A percentile compares a stretch with the other conserved stretches of the same genome.
Evolutionary conservation across 2,329 filamentous ascomycete species (phyloP).

Genomic region (Verticillium tricorpus): DNA sequence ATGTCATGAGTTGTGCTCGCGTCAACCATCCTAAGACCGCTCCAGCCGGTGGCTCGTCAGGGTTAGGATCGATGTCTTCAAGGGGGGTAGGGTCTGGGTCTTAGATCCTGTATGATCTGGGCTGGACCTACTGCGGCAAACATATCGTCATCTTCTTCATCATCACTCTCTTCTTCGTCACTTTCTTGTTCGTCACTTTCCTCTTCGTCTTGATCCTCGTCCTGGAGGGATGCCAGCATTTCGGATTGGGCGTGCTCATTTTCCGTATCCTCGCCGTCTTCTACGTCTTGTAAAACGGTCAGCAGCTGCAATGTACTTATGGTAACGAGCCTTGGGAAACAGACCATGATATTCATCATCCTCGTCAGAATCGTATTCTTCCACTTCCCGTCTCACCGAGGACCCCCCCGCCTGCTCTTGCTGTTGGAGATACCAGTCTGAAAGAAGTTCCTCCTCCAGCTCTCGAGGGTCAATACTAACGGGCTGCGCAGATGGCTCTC

Average conservation of each 20-base stretch:
- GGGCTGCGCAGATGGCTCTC: background rate
- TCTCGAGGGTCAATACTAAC: background rate
- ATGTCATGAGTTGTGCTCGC: constrained; percentile 31
- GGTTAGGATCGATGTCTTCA: background rate
- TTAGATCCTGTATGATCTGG: constrained; percentile 11
- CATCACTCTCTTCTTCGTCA: constrained; percentile 17
- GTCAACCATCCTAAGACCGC: constrained; percentile 25
- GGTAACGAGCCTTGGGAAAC: background rate
- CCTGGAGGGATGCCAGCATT: constrained; percentile 3
- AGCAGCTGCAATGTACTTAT: background rate
- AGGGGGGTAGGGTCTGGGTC: background rate
- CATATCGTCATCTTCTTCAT: constrained; percentile 31
- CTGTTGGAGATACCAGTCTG: background rate
- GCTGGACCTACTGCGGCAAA: too few species aligned
- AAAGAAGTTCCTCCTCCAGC: background rate
- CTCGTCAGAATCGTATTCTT: constrained; percentile 31
- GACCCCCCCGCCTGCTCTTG: background rate
- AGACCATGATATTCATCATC: constrained; percentile 13
- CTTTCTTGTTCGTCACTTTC: too few species aligned
- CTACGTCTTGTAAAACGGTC: constrained; percentile 14
- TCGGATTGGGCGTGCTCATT: constrained; percentile 2
- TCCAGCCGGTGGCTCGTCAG: constrained; percentile 14
- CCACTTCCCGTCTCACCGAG: constrained; percentile 22
- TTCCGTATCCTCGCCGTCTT: constrained; percentile 19
- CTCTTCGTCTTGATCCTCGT: constrained; percentile 9